Evolutionary conservation across 2,329 filamentous ascomycete species (phyloP), one percentile per base, ranked within the genome.

Genomic region (Colletotrichum aenigma): DNA sequence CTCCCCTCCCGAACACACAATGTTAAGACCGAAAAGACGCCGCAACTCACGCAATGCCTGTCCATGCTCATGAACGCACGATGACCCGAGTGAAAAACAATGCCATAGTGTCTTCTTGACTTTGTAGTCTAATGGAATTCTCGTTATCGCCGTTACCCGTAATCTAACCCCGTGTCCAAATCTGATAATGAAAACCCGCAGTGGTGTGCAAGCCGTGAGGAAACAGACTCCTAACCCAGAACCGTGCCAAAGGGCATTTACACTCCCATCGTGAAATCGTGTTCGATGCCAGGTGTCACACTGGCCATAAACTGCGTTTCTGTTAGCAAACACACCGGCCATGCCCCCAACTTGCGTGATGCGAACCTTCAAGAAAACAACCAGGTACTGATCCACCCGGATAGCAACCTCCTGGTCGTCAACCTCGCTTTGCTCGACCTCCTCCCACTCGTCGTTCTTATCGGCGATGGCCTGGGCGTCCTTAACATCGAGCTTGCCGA

Each of bases 211-310:
- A 58, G 28, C 28, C 64, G n/a, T 15, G 36, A 68, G 34, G 10
- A 21, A 58, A 26, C 32, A n/a, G 30, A 71, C 48, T 36, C 70
- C 38, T 15, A 61, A 52, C n/a, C 43, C 18, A 48, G 70, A 34
- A 30, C 65, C 55, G 32, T 56, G 28, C 9, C 32, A 28, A 6
- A 21, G 12, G 18, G 26, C 38, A 43, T 58, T 89, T 88, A 98
- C 52, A 98, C 93, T 7, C 95, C 95, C 96, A 98, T 98, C 1
- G 96, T 98, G 84, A 97, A 98, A 84, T 98, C 96, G 84, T 98
- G 95, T 86, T 98, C 96, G 84, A 99, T 98, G 64, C 96, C 96
- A 7, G 97, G 97, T 18, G 96, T 98, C 60, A 99, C 97, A 80
- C 94, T 97, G 38, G 94, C 93, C 88, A 95, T 95, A 84, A 95